Evolutionary conservation across 352 stramenopile genomes (phyloP), one percentile per base, ranked within the genome.

Genomic region (Pythium chondricola): DNA sequence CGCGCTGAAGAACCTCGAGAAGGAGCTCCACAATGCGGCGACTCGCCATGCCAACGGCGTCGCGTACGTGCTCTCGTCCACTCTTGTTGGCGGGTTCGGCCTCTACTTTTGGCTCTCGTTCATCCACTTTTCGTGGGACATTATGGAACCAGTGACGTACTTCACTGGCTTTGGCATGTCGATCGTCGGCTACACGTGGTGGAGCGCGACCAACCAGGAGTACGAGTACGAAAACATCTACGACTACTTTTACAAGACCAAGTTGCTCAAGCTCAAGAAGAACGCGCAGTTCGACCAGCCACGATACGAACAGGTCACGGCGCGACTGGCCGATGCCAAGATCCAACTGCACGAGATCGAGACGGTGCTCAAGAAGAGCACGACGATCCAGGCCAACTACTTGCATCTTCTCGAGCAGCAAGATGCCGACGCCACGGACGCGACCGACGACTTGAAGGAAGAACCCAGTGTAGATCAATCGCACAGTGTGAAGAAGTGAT

Each of bases 71-170:
- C 53, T 88, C 26, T 85, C 76, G 9, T 73, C 65, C 25, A 65
- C 68, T 32, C 71, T 94, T 9, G 74, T 89, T 2, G 79, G 78
- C 40, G 74, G 68, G n/a, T 88, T 90, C 29, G 75, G 76, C 2
- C 65, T 92, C 17, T 95, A 95, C 69, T 90, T 88, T 25, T 95
- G 77, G 75, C 67, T 95, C 26, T 83, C 79, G 43, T 93, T 93
- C 56, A 85, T 93, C 53, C 74, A 95, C 58, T 90, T 92, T 46
- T 92, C 81, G 40, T 95, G 81, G 83, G 81, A 93, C 53, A 95
- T 93, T 48, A 95, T 95, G 83, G 83, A 95, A 54, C 83, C 83
- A 0, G 81, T 95, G 54, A 95, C 81, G 55, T 95, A 95, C 64
- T 91, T 93, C 50, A 92, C 79, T 10, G 83, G 82, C 25, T 91